A percentile compares a stretch with the other conserved stretches of the same genome.
These are phyloP conservation scores for Decorospora gaudefroyi DNA, from an alignment of 2,329 filamentous ascomycete species.

Conservation along the genomic window DNA sequence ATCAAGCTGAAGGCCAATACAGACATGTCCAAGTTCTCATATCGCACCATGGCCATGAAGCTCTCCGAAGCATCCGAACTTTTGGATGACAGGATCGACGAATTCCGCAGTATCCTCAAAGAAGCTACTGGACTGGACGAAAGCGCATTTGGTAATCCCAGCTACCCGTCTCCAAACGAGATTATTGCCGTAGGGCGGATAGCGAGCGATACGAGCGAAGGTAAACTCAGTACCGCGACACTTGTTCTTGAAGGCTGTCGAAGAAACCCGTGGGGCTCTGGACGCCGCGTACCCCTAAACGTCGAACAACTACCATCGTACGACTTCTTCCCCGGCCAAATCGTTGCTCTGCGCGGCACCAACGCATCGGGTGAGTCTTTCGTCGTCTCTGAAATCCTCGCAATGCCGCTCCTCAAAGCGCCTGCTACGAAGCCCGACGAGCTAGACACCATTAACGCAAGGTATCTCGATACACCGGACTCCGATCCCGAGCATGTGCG, in stretches of 20 bases:
- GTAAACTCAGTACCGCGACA: conserved; percentile 82
- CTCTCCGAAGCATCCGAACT: conserved; percentile 89
- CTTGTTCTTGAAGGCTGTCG: conserved; percentile 87
- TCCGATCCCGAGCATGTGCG: conserved; percentile 56
- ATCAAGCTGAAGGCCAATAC: conserved; percentile 85
- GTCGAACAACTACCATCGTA: conserved; percentile 70
- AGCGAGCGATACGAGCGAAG: conserved; percentile 83
- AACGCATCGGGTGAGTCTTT: conserved; percentile 88
- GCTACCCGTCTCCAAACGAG: conserved; percentile 80
- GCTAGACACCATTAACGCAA: conserved; percentile 70
- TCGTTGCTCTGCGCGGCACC: conserved; percentile 82
- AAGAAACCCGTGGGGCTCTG: conserved; percentile 79
- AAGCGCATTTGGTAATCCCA: conserved; percentile 82
- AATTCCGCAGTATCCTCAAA: conserved; percentile 75
- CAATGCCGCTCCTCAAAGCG: conserved; percentile 72
- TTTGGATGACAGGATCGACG: conserved; percentile 92
- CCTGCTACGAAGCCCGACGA: conserved; percentile 70
- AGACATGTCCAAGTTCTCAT: conserved; percentile 86
- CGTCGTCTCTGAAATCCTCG: conserved; percentile 74
- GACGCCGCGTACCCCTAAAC: conserved; percentile 78
- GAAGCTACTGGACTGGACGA: conserved; percentile 77
- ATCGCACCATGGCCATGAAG: conserved; percentile 95
- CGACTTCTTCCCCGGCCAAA: conserved; percentile 92
- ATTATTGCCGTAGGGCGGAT: conserved; percentile 91
- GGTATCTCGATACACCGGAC: conserved; percentile 66